Percentiles rank a stretch among this genome's conserved stretches.
Conservation (phyloP, 371 early-diverging fungal species). For the Mortierella sp. region DNA sequence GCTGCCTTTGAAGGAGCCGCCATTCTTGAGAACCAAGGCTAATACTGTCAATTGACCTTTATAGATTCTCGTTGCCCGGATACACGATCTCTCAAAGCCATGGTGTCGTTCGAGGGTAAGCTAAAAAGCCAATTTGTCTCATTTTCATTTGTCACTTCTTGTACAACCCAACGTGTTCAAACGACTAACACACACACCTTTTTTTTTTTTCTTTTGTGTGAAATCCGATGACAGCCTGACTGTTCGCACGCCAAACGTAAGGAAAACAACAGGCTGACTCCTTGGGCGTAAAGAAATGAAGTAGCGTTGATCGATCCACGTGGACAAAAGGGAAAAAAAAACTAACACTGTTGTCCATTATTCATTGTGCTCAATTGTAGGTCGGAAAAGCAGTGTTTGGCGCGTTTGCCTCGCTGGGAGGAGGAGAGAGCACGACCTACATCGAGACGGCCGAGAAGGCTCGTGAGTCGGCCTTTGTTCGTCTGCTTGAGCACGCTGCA, state of each 20-base stretch:
- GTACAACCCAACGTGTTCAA: background rate
- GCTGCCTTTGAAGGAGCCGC: too few species aligned
- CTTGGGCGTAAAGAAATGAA: background rate
- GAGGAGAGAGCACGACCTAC: slow-evolving; percentile 50
- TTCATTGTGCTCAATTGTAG: background rate
- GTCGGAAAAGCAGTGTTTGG: slow-evolving; percentile 54
- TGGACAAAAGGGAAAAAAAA: background rate
- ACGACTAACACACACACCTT: background rate
- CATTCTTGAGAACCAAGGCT: too few species aligned
- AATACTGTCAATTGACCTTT: background rate
- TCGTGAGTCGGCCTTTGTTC: slow-evolving; percentile 49
- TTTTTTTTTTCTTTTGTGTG: background rate
- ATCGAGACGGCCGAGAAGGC: slow-evolving; percentile 59
- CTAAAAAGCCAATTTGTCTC: background rate
- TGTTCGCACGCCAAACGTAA: slow-evolving; percentile 49
- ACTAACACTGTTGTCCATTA: background rate
- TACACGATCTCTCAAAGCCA: slow-evolving; percentile 33
- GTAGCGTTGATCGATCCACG: background rate
- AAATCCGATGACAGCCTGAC: slow-evolving; percentile 21
- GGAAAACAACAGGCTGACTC: background rate
- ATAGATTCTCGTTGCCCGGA: slow-evolving; percentile 43
- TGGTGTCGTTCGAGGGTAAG: slow-evolving; percentile 55
- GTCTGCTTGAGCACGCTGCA: slow-evolving; percentile 55
- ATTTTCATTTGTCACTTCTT: background rate
- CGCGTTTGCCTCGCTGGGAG: slow-evolving; percentile 52